phyloP scores from a whole-genome alignment of 176 grass and related monocot species.

The Eragrostis nindensis region DNA sequence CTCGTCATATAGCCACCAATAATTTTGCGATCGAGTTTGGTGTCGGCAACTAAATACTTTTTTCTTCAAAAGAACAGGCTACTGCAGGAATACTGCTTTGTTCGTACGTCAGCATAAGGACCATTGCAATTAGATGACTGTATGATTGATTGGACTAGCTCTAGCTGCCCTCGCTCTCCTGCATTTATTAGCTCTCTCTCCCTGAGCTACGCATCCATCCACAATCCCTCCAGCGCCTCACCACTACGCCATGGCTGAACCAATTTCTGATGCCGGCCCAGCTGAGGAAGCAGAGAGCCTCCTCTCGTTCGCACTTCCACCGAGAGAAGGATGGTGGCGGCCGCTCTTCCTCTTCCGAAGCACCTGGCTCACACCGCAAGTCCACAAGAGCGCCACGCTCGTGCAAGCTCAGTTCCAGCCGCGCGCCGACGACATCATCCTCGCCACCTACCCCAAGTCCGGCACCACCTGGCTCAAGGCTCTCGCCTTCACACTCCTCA shows the following conservation, averaged over 20 bases:
- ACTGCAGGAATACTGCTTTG: too few relatives aligned
- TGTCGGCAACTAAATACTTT: too few relatives aligned
- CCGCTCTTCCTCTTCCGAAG: neutral
- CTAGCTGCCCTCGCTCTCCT: too few relatives aligned
- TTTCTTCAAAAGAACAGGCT: too few relatives aligned
- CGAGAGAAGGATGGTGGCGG: neutral
- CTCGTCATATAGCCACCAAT: too few relatives aligned
- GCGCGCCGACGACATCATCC: neutral
- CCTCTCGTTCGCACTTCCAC: neutral
- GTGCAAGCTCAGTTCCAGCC: conserved; percentile 24
- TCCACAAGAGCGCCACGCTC: neutral
- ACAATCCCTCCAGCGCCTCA: too few relatives aligned
- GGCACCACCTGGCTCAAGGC: conserved; percentile 63
- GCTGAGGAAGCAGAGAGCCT: neutral
- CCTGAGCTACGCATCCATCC: too few relatives aligned
- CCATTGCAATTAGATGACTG: too few relatives aligned
- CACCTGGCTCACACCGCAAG: conserved; percentile 1
- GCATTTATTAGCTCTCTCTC: too few relatives aligned
- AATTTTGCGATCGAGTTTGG: too few relatives aligned
- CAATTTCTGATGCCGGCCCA: neutral
- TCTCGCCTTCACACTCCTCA: conserved; percentile 12
- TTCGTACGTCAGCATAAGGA: too few relatives aligned
- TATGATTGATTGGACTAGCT: too few relatives aligned
- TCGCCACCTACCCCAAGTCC: conserved; percentile 28
- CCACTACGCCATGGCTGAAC: neutral